Conservation (phyloP, 352 stramenopile genomes). For the Globisporangium carolinianum region DNA sequence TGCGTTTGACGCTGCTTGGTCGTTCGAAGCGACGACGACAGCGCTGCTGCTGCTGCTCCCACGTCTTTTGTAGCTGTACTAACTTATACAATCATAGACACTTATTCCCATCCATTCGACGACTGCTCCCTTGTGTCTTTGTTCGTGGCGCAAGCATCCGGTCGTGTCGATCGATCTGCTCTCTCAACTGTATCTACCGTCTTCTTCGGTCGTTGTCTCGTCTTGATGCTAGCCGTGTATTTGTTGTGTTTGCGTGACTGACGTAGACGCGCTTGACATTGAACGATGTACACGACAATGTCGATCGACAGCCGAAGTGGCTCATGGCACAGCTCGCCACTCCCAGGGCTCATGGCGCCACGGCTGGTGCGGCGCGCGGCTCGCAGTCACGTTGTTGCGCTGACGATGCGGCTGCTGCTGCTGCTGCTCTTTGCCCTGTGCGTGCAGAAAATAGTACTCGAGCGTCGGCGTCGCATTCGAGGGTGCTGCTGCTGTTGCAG, state of each 20-base stretch:
- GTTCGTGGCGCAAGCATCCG: no score
- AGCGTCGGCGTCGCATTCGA: slow-evolving; percentile 3
- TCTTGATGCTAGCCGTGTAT: neutral
- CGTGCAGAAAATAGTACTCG: slow-evolving; percentile 58
- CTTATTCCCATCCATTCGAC: neutral
- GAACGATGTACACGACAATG: no score
- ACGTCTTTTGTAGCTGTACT: slow-evolving; percentile 9
- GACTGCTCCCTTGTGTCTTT: no score
- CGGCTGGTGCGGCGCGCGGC: neutral
- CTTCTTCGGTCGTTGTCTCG: neutral
- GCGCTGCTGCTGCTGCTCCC: slow-evolving; percentile 1
- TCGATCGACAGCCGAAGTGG: no score
- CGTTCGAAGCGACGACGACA: neutral
- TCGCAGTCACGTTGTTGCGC: neutral
- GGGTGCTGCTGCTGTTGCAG: neutral
- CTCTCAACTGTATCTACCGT: no score
- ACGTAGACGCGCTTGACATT: neutral
- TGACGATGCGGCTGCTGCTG: neutral
- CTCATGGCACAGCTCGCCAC: slow-evolving; percentile 18
- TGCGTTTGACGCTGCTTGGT: neutral
- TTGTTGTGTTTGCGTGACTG: no score
- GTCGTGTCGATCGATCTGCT: no score
- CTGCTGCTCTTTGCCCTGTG: slow-evolving; percentile 8
- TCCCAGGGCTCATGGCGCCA: slow-evolving; percentile 40
- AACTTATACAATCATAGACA: slow-evolving; percentile 7